Conservation (phyloP, 768 basidiomycete genomes). For the Pisolithus marmoratus region DNA sequence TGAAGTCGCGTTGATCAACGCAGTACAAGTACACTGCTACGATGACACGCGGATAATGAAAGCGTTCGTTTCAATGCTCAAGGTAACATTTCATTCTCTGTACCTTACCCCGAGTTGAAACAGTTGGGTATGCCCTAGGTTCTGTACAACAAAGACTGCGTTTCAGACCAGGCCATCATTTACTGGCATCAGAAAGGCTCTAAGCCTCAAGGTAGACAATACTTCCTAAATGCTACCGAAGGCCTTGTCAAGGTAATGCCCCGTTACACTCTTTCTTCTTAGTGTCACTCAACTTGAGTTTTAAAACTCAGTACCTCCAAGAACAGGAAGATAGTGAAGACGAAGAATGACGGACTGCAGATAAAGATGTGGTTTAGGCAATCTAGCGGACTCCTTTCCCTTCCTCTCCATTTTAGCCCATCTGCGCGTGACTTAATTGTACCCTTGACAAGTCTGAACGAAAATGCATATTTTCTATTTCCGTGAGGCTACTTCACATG, state of each 20-base stretch:
- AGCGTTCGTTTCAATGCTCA: conserved; percentile 91
- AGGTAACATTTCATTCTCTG: conserved; percentile 40
- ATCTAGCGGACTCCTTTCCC: neutral
- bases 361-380: no score
- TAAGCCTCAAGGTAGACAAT: conserved; percentile 90
- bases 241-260: conserved; percentile 77
- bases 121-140: conserved; percentile 46
- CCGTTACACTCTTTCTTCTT: conserved; percentile 9
- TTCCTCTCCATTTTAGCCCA: neutral
- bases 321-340: conserved; percentile 79
- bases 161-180: conserved; percentile 93
- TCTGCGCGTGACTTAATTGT: neutral
- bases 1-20: conserved; percentile 91
- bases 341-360: conserved; percentile 44
- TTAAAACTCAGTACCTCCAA: conserved; percentile 72
- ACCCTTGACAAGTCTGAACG: conserved; percentile 10
- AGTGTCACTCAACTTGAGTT: neutral
- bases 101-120: neutral
- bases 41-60: conserved; percentile 95
- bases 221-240: conserved; percentile 87
- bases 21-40: conserved; percentile 93
- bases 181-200: conserved; percentile 99
- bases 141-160: conserved; percentile 92
- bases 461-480: conserved; percentile 11
- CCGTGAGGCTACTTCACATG: neutral